Evolutionary conservation across 495 filamentous ascomycete species (phyloP), one percentile per base, ranked within the genome.

Genomic region (Neurospora sp.): DNA sequence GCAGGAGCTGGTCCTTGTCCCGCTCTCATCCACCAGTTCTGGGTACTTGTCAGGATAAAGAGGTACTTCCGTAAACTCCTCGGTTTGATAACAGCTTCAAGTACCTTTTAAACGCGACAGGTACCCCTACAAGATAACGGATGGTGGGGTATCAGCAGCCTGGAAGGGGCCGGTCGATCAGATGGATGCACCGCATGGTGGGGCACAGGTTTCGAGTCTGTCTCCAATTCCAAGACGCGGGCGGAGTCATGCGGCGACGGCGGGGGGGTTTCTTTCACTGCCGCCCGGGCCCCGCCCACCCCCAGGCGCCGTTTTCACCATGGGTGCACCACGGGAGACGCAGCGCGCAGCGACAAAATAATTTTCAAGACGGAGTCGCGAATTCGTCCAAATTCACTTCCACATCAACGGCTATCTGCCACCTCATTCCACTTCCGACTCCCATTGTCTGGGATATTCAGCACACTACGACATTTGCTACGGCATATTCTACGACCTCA

Each of bases 1-100:
- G 75, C 72, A 18, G 35, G 41, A 76, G 75, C 75, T 76, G 46
- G 35, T 39, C 41, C 60, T 60, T 38, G 54, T 31, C 20, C 71
- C 44, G 20, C 41, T 27, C n/a, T 7, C 23, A 14, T 1, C 23
- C 23, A 62, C 8, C 12, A 16, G 14, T 5, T 62, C 2, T 6
- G 20, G 62, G 62, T 75, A 75, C 41, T 16, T 35, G 31, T 35
- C 31, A 35, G 31, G 31, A 35, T 35, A 35, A 35, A 35, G 31
- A 35, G 31, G 31, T 35, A 35, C 31, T 35, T 35, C 3, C 3
- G 31, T 35, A 35, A 1, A 35, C 31, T 35, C 31, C 31, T 35
- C 31, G 31, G 3, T 35, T 35, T 35, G 31, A 35, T 35, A 35
- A 35, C 31, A 35, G 31, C 31, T 35, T 35, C 31, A 12, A 20